Conservation (phyloP, 2,329 filamentous ascomycete species). For the Fusarium illudens region DNA sequence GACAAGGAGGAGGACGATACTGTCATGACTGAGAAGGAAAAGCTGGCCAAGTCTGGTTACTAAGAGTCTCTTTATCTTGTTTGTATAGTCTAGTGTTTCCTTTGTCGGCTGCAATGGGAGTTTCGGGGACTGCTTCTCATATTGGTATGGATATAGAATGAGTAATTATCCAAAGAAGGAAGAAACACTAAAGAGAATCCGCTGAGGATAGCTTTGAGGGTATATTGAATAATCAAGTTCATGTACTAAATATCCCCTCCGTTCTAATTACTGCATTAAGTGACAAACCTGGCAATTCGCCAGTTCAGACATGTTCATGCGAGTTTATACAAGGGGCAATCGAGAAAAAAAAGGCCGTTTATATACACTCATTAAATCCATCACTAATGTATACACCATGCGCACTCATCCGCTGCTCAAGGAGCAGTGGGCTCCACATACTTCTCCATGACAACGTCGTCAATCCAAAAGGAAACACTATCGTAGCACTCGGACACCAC, state of each 20-base stretch:
- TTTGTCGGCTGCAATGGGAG: background rate
- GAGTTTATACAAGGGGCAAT: background rate
- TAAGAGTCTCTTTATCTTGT: background rate
- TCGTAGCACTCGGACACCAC: background rate
- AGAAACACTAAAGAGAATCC: too few species aligned
- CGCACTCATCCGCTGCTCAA: background rate
- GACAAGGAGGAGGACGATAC: constrained; percentile 23
- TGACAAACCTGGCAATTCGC: background rate
- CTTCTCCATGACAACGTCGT: background rate
- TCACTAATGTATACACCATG: background rate
- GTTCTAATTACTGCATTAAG: too few species aligned
- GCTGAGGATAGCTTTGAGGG: too few species aligned
- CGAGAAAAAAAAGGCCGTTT: background rate
- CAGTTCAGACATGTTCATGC: background rate
- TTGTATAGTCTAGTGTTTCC: background rate
- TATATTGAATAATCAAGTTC: too few species aligned
- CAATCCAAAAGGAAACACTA: background rate
- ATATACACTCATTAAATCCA: background rate
- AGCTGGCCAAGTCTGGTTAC: constrained; percentile 37
- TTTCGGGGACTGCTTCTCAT: background rate
- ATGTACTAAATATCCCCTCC: too few species aligned
- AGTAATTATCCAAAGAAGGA: too few species aligned
- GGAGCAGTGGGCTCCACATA: background rate
- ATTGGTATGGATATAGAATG: background rate
- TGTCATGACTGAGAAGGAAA: constrained; percentile 41